Conservation (phyloP, 371 early-diverging fungal species). For the Cokeromyces recurvatus region DNA sequence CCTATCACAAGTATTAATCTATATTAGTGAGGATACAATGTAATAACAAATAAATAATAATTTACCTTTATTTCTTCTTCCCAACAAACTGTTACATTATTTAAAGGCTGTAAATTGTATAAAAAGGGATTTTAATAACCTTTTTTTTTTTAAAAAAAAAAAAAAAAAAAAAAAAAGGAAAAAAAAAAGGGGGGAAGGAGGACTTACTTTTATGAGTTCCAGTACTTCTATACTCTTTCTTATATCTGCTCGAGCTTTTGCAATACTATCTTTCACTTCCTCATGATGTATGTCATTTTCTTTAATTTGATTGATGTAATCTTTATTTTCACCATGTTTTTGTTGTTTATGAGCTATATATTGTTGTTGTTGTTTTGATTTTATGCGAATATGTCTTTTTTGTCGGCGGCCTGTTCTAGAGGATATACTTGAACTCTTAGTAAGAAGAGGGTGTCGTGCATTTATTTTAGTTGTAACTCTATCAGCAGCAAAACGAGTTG, state of each 20-base stretch:
- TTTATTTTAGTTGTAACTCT: slow-evolving; percentile 14
- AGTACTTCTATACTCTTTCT: slow-evolving; percentile 49
- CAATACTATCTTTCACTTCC: slow-evolving; percentile 51
- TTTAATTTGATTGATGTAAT: slow-evolving; percentile 21
- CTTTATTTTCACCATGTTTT: slow-evolving; percentile 19
- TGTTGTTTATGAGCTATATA: not conserved
- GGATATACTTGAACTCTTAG: slow-evolving; percentile 17
- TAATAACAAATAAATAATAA: not conserved
- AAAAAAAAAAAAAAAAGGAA: no score
- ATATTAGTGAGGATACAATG: not conserved
- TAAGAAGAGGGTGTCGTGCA: slow-evolving; percentile 11
- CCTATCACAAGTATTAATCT: no score
- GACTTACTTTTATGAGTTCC: slow-evolving; percentile 39
- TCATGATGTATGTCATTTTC: slow-evolving; percentile 29
- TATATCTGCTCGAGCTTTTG: slow-evolving; percentile 63
- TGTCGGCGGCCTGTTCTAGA: not conserved
- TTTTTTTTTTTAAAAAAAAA: not conserved
- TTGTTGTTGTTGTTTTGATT: slow-evolving; percentile 1
- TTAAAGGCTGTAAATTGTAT: slow-evolving; percentile 24
- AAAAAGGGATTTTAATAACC: not conserved
- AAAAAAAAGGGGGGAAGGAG: no score
- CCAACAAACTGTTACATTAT: slow-evolving; percentile 29
- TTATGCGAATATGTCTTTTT: slow-evolving; percentile 5
- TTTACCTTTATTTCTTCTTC: slow-evolving; percentile 37
- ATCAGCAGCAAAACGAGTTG: slow-evolving; percentile 14